Conservation (phyloP, 192 early-diverging fungal genomes). For the Phlyctochytrium planicorne region DNA sequence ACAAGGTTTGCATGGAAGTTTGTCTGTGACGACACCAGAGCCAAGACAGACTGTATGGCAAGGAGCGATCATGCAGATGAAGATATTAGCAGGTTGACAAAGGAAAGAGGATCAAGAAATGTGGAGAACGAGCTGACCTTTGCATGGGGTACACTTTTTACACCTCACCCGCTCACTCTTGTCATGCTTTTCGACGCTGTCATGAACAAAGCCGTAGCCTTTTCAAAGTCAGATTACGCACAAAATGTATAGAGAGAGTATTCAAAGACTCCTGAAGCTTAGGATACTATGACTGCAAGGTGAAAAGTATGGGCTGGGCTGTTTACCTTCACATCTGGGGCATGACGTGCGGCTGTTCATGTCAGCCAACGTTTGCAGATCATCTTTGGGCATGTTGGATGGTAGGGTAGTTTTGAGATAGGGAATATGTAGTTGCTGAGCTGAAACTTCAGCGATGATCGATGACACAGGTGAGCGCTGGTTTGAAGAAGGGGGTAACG, state of each 20-base stretch:
- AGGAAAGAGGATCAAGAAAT: too few relatives aligned
- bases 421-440: too few relatives aligned
- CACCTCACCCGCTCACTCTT: slow-evolving; percentile 19
- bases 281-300: too few relatives aligned
- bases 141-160: slow-evolving; percentile 25
- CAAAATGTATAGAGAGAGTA: not conserved
- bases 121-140: slow-evolving; percentile 5
- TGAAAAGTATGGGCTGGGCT: not conserved
- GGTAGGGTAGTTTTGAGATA: too few relatives aligned
- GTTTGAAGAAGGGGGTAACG: too few relatives aligned
- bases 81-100: not conserved
- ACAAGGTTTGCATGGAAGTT: slow-evolving; percentile 17
- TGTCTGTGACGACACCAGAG: slow-evolving; percentile 22
- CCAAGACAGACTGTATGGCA: slow-evolving; percentile 23
- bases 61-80: not conserved
- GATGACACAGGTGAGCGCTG: too few relatives aligned
- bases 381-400: not conserved
- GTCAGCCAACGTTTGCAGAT: slow-evolving; percentile 8
- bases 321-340: slow-evolving; percentile 24
- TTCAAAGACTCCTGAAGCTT: too few relatives aligned
- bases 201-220: slow-evolving; percentile 28
- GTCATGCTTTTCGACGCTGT: slow-evolving; percentile 21
- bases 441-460: too few relatives aligned
- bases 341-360: slow-evolving; percentile 25
- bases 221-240: not conserved